Percentiles rank a stretch among this genome's conserved stretches.
Conservation (phyloP, 176 grass and related monocot genomes). For the Eremochloa ophiuroides region DNA sequence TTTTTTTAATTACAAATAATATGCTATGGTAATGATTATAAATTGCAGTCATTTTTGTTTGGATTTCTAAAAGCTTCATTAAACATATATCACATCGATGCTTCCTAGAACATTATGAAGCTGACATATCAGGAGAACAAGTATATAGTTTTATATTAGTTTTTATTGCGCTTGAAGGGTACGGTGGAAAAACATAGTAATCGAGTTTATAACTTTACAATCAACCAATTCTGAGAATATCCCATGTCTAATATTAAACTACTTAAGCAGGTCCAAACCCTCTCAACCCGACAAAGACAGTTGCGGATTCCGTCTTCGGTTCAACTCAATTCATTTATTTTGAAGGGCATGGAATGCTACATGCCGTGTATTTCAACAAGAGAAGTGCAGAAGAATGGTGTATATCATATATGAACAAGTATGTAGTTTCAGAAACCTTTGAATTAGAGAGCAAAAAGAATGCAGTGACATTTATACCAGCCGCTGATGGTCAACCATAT, state of each 20-base stretch:
- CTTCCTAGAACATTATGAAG: no score
- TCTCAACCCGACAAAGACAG: constrained; percentile 14
- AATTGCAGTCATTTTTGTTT: no score
- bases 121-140: no score
- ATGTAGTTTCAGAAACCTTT: constrained; percentile 34
- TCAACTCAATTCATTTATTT: constrained; percentile 23
- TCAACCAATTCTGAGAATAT: neutral
- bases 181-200: no score
- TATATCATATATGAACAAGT: constrained; percentile 40
- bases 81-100: no score
- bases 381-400: constrained; percentile 12
- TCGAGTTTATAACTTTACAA: no score
- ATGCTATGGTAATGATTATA: no score
- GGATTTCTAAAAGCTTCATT: no score
- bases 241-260: neutral
- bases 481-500: constrained; percentile 8
- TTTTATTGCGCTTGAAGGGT: no score
- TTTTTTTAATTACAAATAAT: no score
- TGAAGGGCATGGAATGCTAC: constrained; percentile 42
- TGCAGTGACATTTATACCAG: constrained; percentile 21
- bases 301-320: constrained; percentile 24
- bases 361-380: constrained; percentile 38
- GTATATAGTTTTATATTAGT: no score
- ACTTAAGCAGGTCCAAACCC: constrained; percentile 37
- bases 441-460: constrained; percentile 28